Conservation (phyloP, 169 alveolate species). For the Eimeria zaria region DNA sequence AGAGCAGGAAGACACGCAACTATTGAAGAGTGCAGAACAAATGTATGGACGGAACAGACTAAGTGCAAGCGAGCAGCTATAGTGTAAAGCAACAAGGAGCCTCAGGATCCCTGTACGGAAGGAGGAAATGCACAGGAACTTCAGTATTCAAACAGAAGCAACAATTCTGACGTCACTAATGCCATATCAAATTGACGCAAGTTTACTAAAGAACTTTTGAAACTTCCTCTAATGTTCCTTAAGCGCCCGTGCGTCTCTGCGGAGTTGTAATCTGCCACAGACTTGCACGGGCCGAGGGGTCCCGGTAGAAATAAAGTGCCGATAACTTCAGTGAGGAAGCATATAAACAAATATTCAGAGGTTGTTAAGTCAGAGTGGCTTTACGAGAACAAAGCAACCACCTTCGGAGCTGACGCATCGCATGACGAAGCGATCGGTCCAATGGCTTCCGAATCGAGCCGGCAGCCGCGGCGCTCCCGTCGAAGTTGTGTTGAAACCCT, state of each 20-base stretch:
- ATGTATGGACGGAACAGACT: background rate
- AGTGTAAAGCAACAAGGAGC: background rate
- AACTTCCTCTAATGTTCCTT: background rate
- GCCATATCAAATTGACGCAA: background rate
- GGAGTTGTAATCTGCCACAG: background rate
- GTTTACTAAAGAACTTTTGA: background rate
- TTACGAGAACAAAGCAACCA: background rate
- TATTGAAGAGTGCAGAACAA: background rate
- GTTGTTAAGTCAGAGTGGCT: background rate
- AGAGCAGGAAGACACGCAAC: background rate
- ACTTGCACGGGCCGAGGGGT: background rate
- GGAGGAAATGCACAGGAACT: background rate
- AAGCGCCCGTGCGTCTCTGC: background rate
- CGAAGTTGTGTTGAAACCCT: background rate
- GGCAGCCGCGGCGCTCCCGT: background rate
- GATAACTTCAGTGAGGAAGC: background rate
- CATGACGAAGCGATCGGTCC: background rate
- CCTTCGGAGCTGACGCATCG: background rate
- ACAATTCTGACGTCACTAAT: background rate
- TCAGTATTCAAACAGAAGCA: background rate
- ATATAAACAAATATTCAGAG: background rate
- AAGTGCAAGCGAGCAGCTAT: background rate
- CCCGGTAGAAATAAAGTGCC: background rate
- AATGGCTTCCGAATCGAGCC: constrained; percentile 20
- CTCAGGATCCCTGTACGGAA: background rate